These are phyloP conservation scores for Crucibulum cyathiforme DNA, from an alignment of 1,284 basidiomycete species.

Conservation along the genomic window DNA sequence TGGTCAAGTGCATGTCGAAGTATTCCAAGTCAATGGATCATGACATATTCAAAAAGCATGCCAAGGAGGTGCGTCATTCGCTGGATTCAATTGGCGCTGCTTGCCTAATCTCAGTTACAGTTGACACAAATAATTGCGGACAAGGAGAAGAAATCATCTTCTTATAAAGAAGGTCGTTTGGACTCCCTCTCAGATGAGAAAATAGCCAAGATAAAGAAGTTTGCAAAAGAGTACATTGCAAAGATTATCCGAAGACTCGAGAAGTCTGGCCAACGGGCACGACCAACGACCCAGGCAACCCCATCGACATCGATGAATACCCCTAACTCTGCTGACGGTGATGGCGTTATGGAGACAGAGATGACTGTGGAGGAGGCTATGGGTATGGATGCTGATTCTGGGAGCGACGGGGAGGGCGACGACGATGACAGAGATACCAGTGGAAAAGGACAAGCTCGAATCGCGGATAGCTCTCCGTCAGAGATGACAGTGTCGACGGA, in stretches of 20 bases:
- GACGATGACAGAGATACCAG: slow-evolving; percentile 61
- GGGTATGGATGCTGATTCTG: slow-evolving; percentile 50
- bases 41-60: slow-evolving; percentile 93
- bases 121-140: slow-evolving; percentile 77
- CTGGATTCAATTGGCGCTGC: not conserved
- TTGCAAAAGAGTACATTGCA: slow-evolving; percentile 86
- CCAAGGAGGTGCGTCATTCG: slow-evolving; percentile 79
- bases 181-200: slow-evolving; percentile 89
- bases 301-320: slow-evolving; percentile 44
- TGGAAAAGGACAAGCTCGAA: slow-evolving; percentile 95
- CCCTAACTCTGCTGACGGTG: slow-evolving; percentile 45
- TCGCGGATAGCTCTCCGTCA: slow-evolving; percentile 73
- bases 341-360: slow-evolving; percentile 27
- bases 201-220: slow-evolving; percentile 88
- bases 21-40: slow-evolving; percentile 82
- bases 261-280: slow-evolving; percentile 46
- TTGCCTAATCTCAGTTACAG: slow-evolving; percentile 20
- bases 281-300: slow-evolving; percentile 31
- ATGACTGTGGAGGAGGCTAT: slow-evolving; percentile 61
- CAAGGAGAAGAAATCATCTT: slow-evolving; percentile 92
- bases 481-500: slow-evolving; percentile 65
- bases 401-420: slow-evolving; percentile 41
- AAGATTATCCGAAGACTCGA: slow-evolving; percentile 72
- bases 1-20: slow-evolving; percentile 93
- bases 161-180: slow-evolving; percentile 73